These are phyloP conservation scores for Discostella pseudostelligera DNA, from an alignment of 108 stramenopile genomes.

Conservation along the genomic window DNA sequence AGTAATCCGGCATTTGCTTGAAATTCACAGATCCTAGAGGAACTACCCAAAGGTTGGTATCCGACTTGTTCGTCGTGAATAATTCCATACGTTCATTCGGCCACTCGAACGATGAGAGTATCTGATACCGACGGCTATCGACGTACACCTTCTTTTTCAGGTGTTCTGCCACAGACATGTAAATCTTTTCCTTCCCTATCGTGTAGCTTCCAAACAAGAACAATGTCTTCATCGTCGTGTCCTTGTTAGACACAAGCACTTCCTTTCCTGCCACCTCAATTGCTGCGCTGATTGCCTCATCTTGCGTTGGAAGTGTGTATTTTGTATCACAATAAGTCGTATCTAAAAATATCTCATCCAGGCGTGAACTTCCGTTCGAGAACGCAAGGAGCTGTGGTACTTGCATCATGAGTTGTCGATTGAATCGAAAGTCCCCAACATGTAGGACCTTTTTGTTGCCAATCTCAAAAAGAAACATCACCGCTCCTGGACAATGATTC, in stretches of 20 bases:
- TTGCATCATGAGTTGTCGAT: conserved; percentile 42
- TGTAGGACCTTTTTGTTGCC: conserved; percentile 60
- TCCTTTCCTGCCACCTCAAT: conserved; percentile 55
- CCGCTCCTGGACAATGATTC: conserved; percentile 85
- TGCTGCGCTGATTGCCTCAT: conserved; percentile 53
- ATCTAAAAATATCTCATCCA: conserved; percentile 64
- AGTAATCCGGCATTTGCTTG: conserved; percentile 69
- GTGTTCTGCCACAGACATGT: conserved; percentile 75
- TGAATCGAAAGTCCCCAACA: conserved; percentile 71
- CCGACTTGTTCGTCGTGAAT: conserved; percentile 64
- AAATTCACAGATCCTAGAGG: conserved; percentile 82
- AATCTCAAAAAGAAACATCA: conserved; percentile 87
- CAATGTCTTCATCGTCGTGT: conserved; percentile 51
- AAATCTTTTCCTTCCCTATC: conserved; percentile 93
- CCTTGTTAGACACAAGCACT: conserved; percentile 37
- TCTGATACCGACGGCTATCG: conserved; percentile 66
- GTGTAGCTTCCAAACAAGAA: conserved; percentile 93
- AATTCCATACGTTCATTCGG: conserved; percentile 60
- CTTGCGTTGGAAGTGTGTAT: conserved; percentile 57
- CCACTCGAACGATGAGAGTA: conserved; percentile 62
- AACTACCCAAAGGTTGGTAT: conserved; percentile 76
- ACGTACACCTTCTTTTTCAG: conserved; percentile 76
- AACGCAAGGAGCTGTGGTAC: conserved; percentile 46
- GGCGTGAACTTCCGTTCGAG: conserved; percentile 28
- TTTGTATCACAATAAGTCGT: conserved; percentile 54